Evolutionary conservation across 2,329 filamentous ascomycete species (phyloP), one percentile per base, ranked within the genome.

Genomic region (Botrytis pseudocinerea): DNA sequence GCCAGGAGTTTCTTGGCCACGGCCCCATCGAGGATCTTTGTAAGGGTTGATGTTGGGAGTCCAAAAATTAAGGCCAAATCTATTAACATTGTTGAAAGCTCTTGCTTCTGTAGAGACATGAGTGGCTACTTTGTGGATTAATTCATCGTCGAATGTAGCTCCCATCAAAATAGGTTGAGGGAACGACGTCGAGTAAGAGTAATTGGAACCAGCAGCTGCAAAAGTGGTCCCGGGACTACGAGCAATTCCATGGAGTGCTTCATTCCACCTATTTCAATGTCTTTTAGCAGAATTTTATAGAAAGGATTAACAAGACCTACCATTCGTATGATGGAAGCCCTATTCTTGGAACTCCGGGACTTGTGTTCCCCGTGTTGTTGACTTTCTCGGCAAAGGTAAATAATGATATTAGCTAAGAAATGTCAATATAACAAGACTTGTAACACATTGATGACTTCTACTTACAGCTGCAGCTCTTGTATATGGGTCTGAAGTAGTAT

Each of bases 1-100:
- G 7, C 88, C 87, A 0, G 89, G 88, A 0, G 88, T 90, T 77
- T 91, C 88, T 75, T 86, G 84, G 0, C 89, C 89, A 14, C 89
- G 83, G 1, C 89, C 89, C 89, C 89, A 90, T 40, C 90, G 82
- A 0, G 89, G 89, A 77, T 91, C 89, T 54, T 86, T 86, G 82
- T 88, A 92, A 0, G 87, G 85, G 77, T 91, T 92, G 80, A 92
- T 89, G 77, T 92, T 91, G 0, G 90, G 90, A 0, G 90, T 90
- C 87, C 88, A 91, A 78, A 85, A 90, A 78, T 90, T 85, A 22
- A 89, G 78, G 0, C 87, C 87, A 2, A 85, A 86, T 20, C 85
- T 82, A 5, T 87, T 87, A 12, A 80, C 85, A 76, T 92, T 92
- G 77, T 84, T 89, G 78, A 91, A 92, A 0, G 90, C 90, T 57